phyloP scores from a whole-genome alignment of 2,329 filamentous ascomycete genomes.

The Xylaria multiplex region DNA sequence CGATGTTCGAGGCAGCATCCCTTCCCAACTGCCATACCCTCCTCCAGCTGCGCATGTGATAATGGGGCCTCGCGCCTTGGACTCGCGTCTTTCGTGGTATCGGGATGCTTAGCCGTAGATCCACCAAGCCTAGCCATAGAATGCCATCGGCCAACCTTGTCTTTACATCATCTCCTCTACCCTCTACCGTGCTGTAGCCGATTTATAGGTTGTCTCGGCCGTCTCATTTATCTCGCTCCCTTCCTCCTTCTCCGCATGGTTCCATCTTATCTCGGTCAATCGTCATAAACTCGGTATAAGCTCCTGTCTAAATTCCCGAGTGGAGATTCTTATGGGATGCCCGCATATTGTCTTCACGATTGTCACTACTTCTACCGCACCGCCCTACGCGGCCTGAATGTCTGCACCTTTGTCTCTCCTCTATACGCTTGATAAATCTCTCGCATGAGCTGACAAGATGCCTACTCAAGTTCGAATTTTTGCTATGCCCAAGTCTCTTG shows the following conservation, averaged over 20 bases:
- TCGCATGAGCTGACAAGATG: conserved; percentile 62
- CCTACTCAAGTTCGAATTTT: conserved; percentile 76
- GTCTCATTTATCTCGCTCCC: conserved; percentile 12
- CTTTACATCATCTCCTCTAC: conserved; percentile 16
- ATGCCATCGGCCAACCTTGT: conserved; percentile 21
- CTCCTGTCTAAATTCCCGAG: conserved; percentile 35
- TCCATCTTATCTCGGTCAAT: conserved; percentile 26
- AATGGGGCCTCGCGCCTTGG: conserved; percentile 36
- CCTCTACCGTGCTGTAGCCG: conserved; percentile 24
- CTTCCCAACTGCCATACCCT: conserved; percentile 41
- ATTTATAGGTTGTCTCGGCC: conserved; percentile 38
- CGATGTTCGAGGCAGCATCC: conserved; percentile 42
- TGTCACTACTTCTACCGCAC: conserved; percentile 95
- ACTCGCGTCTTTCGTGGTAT: conserved; percentile 29
- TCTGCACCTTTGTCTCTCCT: conserved; percentile 81
- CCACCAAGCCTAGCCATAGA: conserved; percentile 29
- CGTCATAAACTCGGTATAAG: conserved; percentile 29
- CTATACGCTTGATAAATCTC: conserved; percentile 70
- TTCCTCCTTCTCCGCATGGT: conserved; percentile 26
- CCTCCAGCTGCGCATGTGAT: conserved; percentile 47
- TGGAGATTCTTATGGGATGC: conserved; percentile 70
- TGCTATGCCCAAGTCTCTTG: conserved; percentile 76
- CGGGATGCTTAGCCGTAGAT: conserved; percentile 38
- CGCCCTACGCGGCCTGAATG: conserved; percentile 84
- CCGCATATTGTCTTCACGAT: conserved; percentile 82